Base-by-base conservation (phyloP, 768 basidiomycete genomes). In the Suillus lakei region DNA sequence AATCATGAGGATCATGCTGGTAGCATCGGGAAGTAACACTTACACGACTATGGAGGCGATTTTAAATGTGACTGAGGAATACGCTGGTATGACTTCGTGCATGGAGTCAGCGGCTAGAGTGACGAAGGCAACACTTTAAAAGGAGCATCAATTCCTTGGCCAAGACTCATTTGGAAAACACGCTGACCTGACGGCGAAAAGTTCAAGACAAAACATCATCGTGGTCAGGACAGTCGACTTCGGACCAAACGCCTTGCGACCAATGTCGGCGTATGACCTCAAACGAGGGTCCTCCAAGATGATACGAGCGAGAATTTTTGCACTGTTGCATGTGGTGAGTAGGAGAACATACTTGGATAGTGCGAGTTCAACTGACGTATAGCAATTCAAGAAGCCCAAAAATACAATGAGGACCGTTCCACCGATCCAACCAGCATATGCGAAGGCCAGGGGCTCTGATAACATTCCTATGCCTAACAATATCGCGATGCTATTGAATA, bases 401-500 rank as follows among this genome's bases (percentile, higher is more conserved):
- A 86, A 85, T 13, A 93, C 73, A 64, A 97, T 86, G 18, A 98
- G 80, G 30, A 84, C 8, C 1, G 89, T 90, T 1, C 97, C 96
- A 43, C 84, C 80, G 21, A 90, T 78, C 96, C 96, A 98, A 4
- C 96, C 97, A 2, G 94, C 87, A 71, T 93, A 94, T 1, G 95
- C 88, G 71, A 98, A 97, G 0, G 96, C 96, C 30, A 98, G 82
- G 0, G 95, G 94, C 73, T 94, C 90, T 15, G 93, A 93, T 21
- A 96, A 83, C 83, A 97, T 90, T 5, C 95, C 95, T 67, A 96
- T 90, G 7, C 95, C 95, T 23, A 95, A 82, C 13, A 97, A 80
- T 39, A 96, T 91, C 16, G 93, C 93, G 38, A 90, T 91, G 12
- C 90, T 90, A 70, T 96, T 96, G 77, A 95, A 95, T n/a, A 97